Percentiles rank a stretch among this genome's conserved stretches.
phyloP scores from a whole-genome alignment of 352 stramenopile genomes.

The Globisporangium emineosum region DNA sequence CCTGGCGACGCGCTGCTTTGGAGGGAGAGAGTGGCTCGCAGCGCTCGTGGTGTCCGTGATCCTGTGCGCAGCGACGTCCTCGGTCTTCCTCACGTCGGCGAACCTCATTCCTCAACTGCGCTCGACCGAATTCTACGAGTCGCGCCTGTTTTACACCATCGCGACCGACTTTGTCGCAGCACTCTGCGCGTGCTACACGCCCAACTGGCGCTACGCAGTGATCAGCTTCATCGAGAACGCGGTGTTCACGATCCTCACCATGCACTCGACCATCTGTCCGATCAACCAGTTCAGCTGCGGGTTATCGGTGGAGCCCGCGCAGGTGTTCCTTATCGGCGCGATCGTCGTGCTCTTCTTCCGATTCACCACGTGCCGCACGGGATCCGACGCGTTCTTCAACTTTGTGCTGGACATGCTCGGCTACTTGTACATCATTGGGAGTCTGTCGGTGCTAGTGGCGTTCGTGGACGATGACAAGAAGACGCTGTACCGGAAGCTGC shows the following conservation, averaged over 20 bases:
- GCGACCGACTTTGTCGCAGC: conserved; percentile 53
- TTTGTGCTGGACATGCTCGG: conserved; percentile 67
- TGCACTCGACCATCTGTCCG: conserved; percentile 63
- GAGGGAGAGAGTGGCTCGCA: conserved; percentile 43
- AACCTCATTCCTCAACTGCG: conserved; percentile 31
- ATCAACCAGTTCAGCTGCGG: conserved; percentile 74
- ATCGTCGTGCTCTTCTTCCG: conserved; percentile 59
- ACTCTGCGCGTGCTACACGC: conserved; percentile 50
- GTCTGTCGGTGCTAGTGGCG: conserved; percentile 53
- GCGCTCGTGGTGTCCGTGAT: conserved; percentile 31
- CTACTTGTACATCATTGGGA: conserved; percentile 74
- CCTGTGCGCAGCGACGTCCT: conserved; percentile 28
- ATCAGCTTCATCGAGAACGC: conserved; percentile 62
- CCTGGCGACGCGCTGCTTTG: conserved; percentile 22
- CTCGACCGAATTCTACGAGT: conserved; percentile 51
- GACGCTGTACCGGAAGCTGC: conserved; percentile 48
- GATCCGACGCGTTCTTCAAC: conserved; percentile 27
- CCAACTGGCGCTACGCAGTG: conserved; percentile 65
- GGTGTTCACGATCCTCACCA: conserved; percentile 64
- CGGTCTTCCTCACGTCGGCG: conserved; percentile 29
- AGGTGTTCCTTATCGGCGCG: conserved; percentile 48
- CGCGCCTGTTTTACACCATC: conserved; percentile 49
- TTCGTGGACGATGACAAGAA: conserved; percentile 60
- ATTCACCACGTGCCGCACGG: conserved; percentile 27
- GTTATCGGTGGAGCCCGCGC: conserved; percentile 36